Evolutionary conservation across 371 early-diverging fungal species (phyloP), one percentile per base, ranked within the genome.

Genomic region (Coemansia sp.): DNA sequence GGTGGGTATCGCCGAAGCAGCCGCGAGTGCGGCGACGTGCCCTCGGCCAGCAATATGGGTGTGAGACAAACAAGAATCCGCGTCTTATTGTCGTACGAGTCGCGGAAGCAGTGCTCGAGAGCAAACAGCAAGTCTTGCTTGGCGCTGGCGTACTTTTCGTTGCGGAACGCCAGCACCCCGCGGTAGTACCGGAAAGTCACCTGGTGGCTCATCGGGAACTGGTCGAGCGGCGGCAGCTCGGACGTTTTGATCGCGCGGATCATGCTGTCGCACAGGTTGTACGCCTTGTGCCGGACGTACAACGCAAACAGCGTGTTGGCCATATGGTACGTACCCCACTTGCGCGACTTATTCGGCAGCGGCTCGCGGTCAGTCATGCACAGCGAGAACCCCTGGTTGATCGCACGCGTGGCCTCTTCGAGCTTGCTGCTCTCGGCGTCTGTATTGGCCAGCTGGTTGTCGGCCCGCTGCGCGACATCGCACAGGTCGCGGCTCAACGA

Each of bases 291-390:
- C 85, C 86, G 66, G 72, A 93, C 90, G 61, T 94, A 95, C 4
- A 89, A 90, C 50, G 84, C 80, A 74, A 96, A 91, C 26, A 95
- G 79, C 4, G 94, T 81, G 39, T 89, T 91, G 57, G 86, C 86
- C 72, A 94, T 84, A 59, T 81, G 85, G 69, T 93, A 96, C 1
- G 92, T 92, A 12, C 95, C 97, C 87, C 91, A 93, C 62, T 93
- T 93, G 39, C 93, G 86, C 20, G 94, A 92, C n/a, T 66, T 57
- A 5, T 61, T 59, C 8, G 83, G 51, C 7, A 47, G n/a, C 7
- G 65, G 68, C 45, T 83, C 87, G 82, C 93, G 78, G 66, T 96
- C 97, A 2, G 89, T 94, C 56, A 90, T 84, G 72, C 97, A 95
- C 14, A 81, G 59, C 0, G 89, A 84, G 65, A 96, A 94, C 4